Base-by-base conservation (phyloP, 306 rosid species). In the Cucumis hystrix region DNA sequence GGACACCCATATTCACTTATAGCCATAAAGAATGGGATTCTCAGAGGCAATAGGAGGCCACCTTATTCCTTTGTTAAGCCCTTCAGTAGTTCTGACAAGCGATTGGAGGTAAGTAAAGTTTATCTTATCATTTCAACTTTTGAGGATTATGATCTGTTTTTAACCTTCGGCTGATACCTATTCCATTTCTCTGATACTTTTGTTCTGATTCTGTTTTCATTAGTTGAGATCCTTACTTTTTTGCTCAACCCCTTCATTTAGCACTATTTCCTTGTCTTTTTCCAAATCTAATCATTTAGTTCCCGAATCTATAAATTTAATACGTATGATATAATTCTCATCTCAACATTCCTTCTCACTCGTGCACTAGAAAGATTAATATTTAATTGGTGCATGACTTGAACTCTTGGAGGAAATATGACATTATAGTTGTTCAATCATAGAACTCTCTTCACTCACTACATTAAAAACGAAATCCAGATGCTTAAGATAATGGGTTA, bases 21-120 rank as follows among this genome's bases (percentile, higher is more conserved):
- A 9, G 49, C 74, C 60, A 92, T 96, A 14, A 83, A 85, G 54
- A 86, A 96, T 80, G 99, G 99, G 40, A 87, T 96, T 81, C 96
- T 96, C 10, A 85, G 99, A 84, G 83, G 86, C 81, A 96, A 96
- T 78, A 84, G 86, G 12, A 87, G 99, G 81, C 84, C 98, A 58
- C 98, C 97, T 20, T 96, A 88, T 79, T 86, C 92, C 75, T 62
- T 96, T 69, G 76, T 78, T 82, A 96, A 89, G 86, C 87, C 96
- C 77, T 86, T 96, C 68, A 81, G 92, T 74, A 25, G 82, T 16
- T 90, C 87, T 78, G 98, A 96, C 84, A 74, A 28, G 74, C 91
- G 95, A 59, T 81, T 87, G 70, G 84, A 92, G 98, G 98, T 95
- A 52, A 86, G 98, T 95, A 52, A 86, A 83, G 28, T 74, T 23